A percentile compares a stretch with the other conserved stretches of the same genome.
phyloP scores from a whole-genome alignment of 192 early-diverging fungal genomes.

The Gamsiella multidivaricata region DNA sequence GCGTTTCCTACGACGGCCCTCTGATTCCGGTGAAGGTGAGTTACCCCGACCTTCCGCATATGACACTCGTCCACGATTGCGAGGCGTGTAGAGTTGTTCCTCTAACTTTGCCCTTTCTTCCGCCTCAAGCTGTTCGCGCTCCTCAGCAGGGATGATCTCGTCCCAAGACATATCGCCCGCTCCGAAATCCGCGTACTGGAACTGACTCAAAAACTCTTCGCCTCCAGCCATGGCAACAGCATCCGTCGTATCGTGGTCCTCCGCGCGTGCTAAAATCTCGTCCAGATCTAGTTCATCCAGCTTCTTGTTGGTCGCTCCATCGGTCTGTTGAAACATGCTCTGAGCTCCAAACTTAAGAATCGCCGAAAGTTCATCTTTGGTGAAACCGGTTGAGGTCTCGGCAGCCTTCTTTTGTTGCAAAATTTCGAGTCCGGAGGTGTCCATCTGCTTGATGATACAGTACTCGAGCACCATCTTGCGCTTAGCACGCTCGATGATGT shows the following conservation, averaged over 20 bases:
- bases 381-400: conserved; percentile 66
- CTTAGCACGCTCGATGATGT: conserved; percentile 98
- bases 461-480: conserved; percentile 99
- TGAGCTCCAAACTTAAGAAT: conserved; percentile 99
- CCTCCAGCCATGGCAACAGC: conserved; percentile 72
- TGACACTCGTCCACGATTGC: conserved; percentile 68
- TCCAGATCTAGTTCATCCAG: conserved; percentile 97
- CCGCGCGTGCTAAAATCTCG: conserved; percentile 95
- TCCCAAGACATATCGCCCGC: conserved; percentile 88
- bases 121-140: conserved; percentile 73
- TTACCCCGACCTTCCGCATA: conserved; percentile 68
- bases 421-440: conserved; percentile 88
- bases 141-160: conserved; percentile 92
- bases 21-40: conserved; percentile 41
- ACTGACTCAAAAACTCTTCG: conserved; percentile 96
- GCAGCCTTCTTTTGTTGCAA: conserved; percentile 62
- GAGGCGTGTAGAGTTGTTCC: conserved; percentile 63
- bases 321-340: conserved; percentile 91
- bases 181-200: conserved; percentile 91
- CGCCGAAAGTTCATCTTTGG: conserved; percentile 89
- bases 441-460: conserved; percentile 99
- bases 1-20: conserved; percentile 44
- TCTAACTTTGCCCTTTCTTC: conserved; percentile 75
- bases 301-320: conserved; percentile 72
- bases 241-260: conserved; percentile 84